These are phyloP conservation scores for Fusarium napiforme DNA, from an alignment of 2,329 filamentous ascomycete genomes.

Conservation along the genomic window DNA sequence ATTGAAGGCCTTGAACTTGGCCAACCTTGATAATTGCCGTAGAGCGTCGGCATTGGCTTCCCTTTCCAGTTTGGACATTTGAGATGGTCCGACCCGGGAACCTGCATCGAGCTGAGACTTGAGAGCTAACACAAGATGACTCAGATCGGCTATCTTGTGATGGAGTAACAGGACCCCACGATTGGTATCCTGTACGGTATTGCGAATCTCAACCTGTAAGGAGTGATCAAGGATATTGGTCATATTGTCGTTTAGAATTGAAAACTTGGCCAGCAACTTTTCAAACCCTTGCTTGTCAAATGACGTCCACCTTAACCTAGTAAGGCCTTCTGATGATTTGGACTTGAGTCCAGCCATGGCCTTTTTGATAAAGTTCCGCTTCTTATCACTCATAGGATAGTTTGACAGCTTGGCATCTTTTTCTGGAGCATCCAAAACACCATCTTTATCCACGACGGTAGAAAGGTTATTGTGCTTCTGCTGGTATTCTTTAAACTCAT, in stretches of 20 bases:
- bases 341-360: constrained; percentile 54
- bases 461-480: constrained; percentile 52
- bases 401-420: constrained; percentile 57
- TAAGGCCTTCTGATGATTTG: constrained; percentile 50
- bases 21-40: constrained; percentile 55
- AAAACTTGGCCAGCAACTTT: constrained; percentile 55
- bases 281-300: constrained; percentile 61
- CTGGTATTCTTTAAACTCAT: constrained; percentile 58
- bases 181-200: constrained; percentile 61
- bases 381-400: constrained; percentile 56
- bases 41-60: constrained; percentile 55
- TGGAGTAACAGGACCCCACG: constrained; percentile 59
- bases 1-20: constrained; percentile 64
- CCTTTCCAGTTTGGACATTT: constrained; percentile 50
- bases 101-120: constrained; percentile 55
- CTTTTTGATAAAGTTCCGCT: constrained; percentile 57
- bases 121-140: constrained; percentile 58
- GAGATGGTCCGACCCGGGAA: constrained; percentile 37
- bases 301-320: constrained; percentile 57
- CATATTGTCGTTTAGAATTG: constrained; percentile 59
- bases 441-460: constrained; percentile 49
- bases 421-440: constrained; percentile 52
- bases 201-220: constrained; percentile 59
- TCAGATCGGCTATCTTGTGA: constrained; percentile 58
- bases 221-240: constrained; percentile 59